Conservation (phyloP, 441 rosid genomes). For the Daphne laureola region DNA sequence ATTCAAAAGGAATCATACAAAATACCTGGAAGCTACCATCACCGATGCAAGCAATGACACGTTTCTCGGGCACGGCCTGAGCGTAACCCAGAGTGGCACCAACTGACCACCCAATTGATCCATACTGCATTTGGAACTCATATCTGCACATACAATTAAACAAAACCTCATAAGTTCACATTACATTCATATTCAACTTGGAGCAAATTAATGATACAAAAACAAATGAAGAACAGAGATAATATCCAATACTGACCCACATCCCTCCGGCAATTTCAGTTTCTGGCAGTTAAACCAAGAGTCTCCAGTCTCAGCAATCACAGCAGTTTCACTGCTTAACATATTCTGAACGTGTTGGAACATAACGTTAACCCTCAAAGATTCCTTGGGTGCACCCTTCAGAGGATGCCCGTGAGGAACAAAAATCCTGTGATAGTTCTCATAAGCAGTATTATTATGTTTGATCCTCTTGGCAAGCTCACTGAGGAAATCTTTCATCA, state of each 20-base stretch:
- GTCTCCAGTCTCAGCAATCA: slow-evolving; percentile 73
- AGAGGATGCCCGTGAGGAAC: slow-evolving; percentile 52
- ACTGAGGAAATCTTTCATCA: slow-evolving; percentile 47
- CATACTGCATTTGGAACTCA: slow-evolving; percentile 79
- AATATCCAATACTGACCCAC: slow-evolving; percentile 30
- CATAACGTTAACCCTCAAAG: slow-evolving; percentile 30
- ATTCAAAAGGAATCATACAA: too few relatives aligned
- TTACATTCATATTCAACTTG: too few relatives aligned
- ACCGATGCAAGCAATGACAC: slow-evolving; percentile 67
- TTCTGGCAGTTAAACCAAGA: slow-evolving; percentile 82
- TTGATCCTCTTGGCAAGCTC: slow-evolving; percentile 41
- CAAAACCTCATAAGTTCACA: too few relatives aligned
- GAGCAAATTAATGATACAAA: not conserved
- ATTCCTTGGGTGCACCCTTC: slow-evolving; percentile 23
- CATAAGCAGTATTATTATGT: slow-evolving; percentile 39
- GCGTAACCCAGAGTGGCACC: slow-evolving; percentile 75
- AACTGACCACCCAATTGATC: slow-evolving; percentile 77
- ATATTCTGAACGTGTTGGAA: slow-evolving; percentile 61
- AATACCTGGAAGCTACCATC: slow-evolving; percentile 69
- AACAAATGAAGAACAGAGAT: not conserved
- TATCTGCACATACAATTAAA: slow-evolving; percentile 31
- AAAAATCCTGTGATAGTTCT: slow-evolving; percentile 54
- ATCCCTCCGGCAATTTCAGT: slow-evolving; percentile 62
- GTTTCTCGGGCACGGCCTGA: slow-evolving; percentile 57
- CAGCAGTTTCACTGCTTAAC: slow-evolving; percentile 51